These are phyloP conservation scores for Leishmania gerbilli DNA, from an alignment of 208 protist species.

Conservation along the genomic window DNA sequence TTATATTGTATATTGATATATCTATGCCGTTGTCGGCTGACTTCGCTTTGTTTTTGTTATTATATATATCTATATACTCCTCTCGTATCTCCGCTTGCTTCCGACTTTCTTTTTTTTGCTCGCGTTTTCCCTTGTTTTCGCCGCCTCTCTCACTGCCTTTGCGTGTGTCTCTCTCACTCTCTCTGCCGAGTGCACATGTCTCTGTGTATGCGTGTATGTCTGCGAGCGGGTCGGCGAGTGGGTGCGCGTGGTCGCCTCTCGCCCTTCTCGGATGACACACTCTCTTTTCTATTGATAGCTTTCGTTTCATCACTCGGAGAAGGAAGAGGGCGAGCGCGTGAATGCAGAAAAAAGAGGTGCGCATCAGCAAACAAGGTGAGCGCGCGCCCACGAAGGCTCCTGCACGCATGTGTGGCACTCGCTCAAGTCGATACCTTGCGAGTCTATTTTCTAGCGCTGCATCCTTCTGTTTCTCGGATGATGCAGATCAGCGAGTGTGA, in stretches of 20 bases:
- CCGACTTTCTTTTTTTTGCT: not conserved
- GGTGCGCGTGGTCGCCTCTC: not conserved
- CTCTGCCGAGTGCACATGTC: not conserved
- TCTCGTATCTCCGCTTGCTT: not conserved
- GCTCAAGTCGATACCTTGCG: not conserved
- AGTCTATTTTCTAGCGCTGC: not conserved
- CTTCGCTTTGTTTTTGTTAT: not conserved
- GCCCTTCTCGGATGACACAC: not conserved
- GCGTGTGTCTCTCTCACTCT: not conserved
- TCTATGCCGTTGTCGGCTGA: not conserved
- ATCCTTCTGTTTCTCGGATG: not conserved
- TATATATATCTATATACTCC: not conserved
- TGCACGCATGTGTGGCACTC: not conserved
- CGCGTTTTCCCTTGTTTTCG: not conserved
- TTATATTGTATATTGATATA: not conserved
- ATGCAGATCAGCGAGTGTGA: not conserved
- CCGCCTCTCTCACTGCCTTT: not conserved
- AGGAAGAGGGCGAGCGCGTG: not conserved
- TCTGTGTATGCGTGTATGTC: not conserved
- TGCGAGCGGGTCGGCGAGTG: not conserved
- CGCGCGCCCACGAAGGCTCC: not conserved
- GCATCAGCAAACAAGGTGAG: not conserved
- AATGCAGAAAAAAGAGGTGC: not conserved
- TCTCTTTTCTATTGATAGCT: not conserved
- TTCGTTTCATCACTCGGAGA: not conserved